Conservation (phyloP, 345 rosid species). For the Eutrema yunnanense region DNA sequence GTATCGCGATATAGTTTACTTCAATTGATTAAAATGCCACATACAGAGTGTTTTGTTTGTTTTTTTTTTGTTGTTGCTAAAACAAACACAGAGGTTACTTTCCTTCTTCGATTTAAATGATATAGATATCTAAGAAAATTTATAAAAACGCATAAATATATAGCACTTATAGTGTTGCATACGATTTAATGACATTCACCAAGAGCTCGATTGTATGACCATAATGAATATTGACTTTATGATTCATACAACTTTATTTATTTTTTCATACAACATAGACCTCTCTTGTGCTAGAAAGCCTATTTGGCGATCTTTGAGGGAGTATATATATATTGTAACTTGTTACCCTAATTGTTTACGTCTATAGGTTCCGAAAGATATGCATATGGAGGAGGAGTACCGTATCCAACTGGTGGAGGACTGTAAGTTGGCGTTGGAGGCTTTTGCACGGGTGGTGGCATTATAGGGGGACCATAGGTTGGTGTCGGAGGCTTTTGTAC, state of each 20-base stretch:
- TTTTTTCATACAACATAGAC: constrained; percentile 5
- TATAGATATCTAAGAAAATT: neutral
- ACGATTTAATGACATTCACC: neutral
- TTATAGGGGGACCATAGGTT: neutral
- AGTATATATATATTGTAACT: neutral
- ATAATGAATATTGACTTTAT: neutral
- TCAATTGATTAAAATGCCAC: neutral
- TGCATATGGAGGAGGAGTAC: constrained; percentile 28
- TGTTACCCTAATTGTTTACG: neutral
- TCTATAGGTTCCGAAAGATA: neutral
- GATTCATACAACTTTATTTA: constrained; percentile 23
- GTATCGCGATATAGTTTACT: neutral
- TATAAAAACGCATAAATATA: neutral
- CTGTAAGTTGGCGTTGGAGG: constrained; percentile 15
- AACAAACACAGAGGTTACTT: neutral
- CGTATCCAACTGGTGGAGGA: constrained; percentile 26
- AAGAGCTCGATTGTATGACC: neutral
- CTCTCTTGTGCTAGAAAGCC: neutral
- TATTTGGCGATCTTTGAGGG: neutral
- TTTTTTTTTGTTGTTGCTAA: too few relatives aligned
- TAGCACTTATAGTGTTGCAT: neutral
- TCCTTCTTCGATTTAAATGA: neutral
- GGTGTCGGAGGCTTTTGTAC: neutral
- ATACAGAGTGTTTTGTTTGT: too few relatives aligned
- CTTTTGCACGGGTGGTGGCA: neutral